Conservation (phyloP, 1,139 yeast species). For the Yamadazyma atmosphaerica region DNA sequence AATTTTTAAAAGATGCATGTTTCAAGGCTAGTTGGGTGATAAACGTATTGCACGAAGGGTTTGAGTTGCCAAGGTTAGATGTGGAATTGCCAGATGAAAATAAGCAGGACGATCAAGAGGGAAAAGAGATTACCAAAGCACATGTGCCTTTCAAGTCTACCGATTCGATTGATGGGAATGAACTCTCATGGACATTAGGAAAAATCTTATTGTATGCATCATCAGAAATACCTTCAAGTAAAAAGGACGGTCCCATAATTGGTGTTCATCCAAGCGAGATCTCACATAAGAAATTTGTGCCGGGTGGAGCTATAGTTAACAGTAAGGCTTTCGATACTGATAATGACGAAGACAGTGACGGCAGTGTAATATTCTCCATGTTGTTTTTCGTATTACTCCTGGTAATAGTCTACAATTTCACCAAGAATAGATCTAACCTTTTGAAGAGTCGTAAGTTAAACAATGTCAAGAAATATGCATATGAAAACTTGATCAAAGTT, state of each 20-base stretch:
- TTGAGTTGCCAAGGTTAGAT: slow-evolving; percentile 66
- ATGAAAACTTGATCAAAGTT: slow-evolving; percentile 16
- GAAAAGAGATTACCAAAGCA: slow-evolving; percentile 27
- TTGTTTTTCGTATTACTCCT: slow-evolving; percentile 21
- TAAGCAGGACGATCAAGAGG: slow-evolving; percentile 11
- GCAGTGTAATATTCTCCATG: slow-evolving; percentile 11
- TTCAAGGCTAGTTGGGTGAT: slow-evolving; percentile 84
- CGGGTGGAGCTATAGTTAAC: slow-evolving; percentile 28
- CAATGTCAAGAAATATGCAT: slow-evolving; percentile 14
- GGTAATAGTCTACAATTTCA: slow-evolving; percentile 8
- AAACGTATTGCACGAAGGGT: slow-evolving; percentile 76
- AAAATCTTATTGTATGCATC: slow-evolving; percentile 60
- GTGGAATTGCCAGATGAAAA: slow-evolving; percentile 37
- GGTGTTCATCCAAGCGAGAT: slow-evolving; percentile 57
- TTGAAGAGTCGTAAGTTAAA: slow-evolving; percentile 16
- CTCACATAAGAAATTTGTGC: slow-evolving; percentile 40
- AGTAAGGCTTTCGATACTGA: slow-evolving; percentile 17
- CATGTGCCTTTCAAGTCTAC: slow-evolving; percentile 65
- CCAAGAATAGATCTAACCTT: slow-evolving; percentile 8
- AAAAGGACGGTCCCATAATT: slow-evolving; percentile 27
- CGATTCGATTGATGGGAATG: slow-evolving; percentile 57
- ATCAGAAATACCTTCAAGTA: slow-evolving; percentile 40
- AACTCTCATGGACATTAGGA: slow-evolving; percentile 69
- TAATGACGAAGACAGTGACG: slow-evolving; percentile 21
- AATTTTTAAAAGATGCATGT: slow-evolving; percentile 62